These are phyloP conservation scores for Urtica urens DNA, from an alignment of 306 rosid species.

Conservation along the genomic window DNA sequence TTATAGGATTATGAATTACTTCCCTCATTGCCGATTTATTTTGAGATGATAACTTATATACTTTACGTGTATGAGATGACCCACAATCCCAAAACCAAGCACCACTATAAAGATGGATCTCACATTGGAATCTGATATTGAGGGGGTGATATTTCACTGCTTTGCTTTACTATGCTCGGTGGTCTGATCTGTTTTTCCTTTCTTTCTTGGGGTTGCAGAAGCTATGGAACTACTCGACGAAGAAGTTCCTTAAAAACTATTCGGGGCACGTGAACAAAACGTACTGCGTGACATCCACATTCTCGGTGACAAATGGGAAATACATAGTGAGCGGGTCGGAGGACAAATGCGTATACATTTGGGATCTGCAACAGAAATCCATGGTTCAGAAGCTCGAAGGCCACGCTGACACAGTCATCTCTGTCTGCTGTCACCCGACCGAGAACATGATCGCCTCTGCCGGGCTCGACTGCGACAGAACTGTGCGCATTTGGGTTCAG, in stretches of 20 bases:
- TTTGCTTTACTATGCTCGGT: too few relatives aligned
- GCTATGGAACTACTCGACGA: constrained; percentile 70
- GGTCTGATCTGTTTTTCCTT: background rate
- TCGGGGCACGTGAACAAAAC: constrained; percentile 50
- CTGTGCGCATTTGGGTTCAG: constrained; percentile 80
- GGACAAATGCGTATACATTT: constrained; percentile 66
- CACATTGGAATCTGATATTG: background rate
- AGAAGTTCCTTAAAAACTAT: constrained; percentile 55
- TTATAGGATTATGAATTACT: too few relatives aligned
- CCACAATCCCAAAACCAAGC: too few relatives aligned
- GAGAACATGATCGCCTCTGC: constrained; percentile 94
- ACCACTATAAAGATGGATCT: too few relatives aligned
- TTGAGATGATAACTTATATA: too few relatives aligned
- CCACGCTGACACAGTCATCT: constrained; percentile 70
- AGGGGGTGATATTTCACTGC: too few relatives aligned
- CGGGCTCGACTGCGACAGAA: constrained; percentile 55
- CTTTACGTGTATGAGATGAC: too few relatives aligned
- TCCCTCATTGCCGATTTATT: too few relatives aligned
- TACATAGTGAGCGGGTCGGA: constrained; percentile 90
- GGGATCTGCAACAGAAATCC: constrained; percentile 82
- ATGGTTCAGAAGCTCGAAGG: constrained; percentile 89
- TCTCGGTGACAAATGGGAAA: constrained; percentile 79
- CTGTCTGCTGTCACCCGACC: constrained; percentile 73
- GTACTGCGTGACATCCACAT: constrained; percentile 70
- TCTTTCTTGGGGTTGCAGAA: constrained; percentile 45